phyloP scores from a whole-genome alignment of 2,329 filamentous ascomycete species.

The Aspergillus sergii region DNA sequence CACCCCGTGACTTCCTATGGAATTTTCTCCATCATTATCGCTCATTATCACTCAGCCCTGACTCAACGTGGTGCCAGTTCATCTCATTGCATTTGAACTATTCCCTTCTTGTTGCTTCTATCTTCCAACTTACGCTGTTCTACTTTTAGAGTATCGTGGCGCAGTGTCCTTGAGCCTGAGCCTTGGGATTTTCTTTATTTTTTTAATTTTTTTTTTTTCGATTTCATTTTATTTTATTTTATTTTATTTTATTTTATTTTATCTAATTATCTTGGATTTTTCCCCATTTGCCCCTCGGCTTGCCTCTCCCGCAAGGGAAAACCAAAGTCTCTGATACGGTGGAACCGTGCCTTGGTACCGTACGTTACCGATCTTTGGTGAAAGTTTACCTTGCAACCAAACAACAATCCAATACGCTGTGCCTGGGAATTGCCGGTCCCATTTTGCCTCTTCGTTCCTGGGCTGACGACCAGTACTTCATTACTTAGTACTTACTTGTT shows the following conservation, averaged over 20 bases:
- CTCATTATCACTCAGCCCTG: conserved; percentile 14
- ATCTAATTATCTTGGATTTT: background rate
- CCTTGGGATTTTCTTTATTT: background rate
- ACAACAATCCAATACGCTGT: background rate
- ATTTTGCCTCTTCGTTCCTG: conserved; percentile 6
- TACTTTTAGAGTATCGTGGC: conserved; percentile 12
- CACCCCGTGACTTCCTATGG: conserved; percentile 8
- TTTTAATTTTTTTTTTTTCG: background rate
- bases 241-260: background rate
- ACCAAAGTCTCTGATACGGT: background rate
- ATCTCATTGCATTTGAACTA: conserved; percentile 11
- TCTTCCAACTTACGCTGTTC: background rate
- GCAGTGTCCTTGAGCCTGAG: conserved; percentile 4
- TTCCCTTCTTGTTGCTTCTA: conserved; percentile 1
- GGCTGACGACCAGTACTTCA: background rate
- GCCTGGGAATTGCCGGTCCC: background rate
- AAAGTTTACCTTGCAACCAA: background rate
- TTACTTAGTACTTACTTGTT: background rate
- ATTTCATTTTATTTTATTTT: background rate
- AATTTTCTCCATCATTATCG: conserved; percentile 3
- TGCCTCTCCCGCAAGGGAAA: conserved; percentile 1
- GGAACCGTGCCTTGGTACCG: background rate
- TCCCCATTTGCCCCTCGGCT: conserved; percentile 1
- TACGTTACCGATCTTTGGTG: background rate
- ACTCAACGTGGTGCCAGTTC: conserved; percentile 24